Evolutionary conservation across 108 stramenopile genomes (phyloP), one percentile per base, ranked within the genome.

Genomic region (Fragilaria radians): DNA sequence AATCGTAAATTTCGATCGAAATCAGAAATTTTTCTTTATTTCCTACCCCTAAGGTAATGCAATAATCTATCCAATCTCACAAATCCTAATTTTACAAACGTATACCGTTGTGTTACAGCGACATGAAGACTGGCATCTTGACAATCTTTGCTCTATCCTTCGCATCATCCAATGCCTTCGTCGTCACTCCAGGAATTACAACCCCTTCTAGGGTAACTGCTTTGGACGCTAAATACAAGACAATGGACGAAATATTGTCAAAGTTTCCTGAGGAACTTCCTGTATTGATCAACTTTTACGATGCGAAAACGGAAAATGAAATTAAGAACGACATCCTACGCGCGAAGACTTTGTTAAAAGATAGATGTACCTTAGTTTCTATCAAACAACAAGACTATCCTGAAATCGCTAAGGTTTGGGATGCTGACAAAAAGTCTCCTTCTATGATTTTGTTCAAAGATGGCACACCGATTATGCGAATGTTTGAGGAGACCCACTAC

Each of bases 301-400:
- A 79, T 49, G 73, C 73, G 32, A 62, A 60, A 9, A 79, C 73
- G 0, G 78, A 79, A 50, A 30, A 30, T 45, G 62, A 7, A 1
- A 74, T 79, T 61, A 79, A 79, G 61, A 58, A 61, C 32, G 78
- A 79, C 48, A 74, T 79, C 68, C 49, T 79, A 51, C 49, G 59
- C 1, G 69, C 73, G 48, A 79, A 79, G 66, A 56, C 53, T 5
- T 45, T 71, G 46, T 55, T 79, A 2, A 47, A 70, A 54, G 78
- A 79, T 46, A 59, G 78, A 31, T 58, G 59, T 1, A 75, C 66
- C 1, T n/a, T 79, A 26, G 70, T 71, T 42, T 61, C 58, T 22
- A 79, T 79, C 62, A 79, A 79, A 48, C 78, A 79, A 54, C 78
- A 79, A 65, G 78, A 79, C 52, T 79, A 79, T 49, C 78, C 78